These are phyloP conservation scores for Aspergillus sclerotioniger DNA, from an alignment of 495 filamentous ascomycete species.

Conservation along the genomic window DNA sequence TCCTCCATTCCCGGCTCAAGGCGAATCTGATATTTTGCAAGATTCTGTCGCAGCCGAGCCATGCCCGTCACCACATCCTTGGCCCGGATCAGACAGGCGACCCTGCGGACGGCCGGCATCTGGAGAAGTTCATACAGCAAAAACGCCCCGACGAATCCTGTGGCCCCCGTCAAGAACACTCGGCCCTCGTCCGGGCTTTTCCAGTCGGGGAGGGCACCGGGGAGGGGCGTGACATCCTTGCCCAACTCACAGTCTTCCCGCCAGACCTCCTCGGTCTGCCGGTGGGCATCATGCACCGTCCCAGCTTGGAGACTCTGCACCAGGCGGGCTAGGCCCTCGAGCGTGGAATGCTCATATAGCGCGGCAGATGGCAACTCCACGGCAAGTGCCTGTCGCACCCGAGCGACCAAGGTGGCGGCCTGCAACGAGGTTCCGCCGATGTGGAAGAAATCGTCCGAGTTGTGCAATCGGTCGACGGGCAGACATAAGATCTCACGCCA, in stretches of 20 bases:
- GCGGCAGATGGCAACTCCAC: not conserved
- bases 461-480: not conserved
- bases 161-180: constrained; percentile 16
- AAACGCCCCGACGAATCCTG: constrained; percentile 12
- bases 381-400: not conserved
- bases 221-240: not conserved
- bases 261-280: not conserved
- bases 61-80: not conserved
- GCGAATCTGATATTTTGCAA: not conserved
- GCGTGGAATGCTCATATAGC: constrained; percentile 11
- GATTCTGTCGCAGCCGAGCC: not conserved
- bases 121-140: constrained; percentile 11
- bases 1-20: not conserved
- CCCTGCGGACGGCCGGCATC: constrained; percentile 3
- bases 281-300: not conserved
- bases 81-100: constrained; percentile 15
- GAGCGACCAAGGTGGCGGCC: constrained; percentile 6
- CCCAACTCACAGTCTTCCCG: not conserved
- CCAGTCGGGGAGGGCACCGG: constrained; percentile 6
- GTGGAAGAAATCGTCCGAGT: constrained; percentile 13
- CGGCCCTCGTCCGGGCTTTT: constrained; percentile 2
- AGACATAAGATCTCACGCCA: not conserved
- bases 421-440: constrained; percentile 15
- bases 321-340: not conserved
- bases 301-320: not conserved